Base-by-base conservation (phyloP, 176 grass and related monocot genomes). In the Rhynchospora pubera region DNA sequence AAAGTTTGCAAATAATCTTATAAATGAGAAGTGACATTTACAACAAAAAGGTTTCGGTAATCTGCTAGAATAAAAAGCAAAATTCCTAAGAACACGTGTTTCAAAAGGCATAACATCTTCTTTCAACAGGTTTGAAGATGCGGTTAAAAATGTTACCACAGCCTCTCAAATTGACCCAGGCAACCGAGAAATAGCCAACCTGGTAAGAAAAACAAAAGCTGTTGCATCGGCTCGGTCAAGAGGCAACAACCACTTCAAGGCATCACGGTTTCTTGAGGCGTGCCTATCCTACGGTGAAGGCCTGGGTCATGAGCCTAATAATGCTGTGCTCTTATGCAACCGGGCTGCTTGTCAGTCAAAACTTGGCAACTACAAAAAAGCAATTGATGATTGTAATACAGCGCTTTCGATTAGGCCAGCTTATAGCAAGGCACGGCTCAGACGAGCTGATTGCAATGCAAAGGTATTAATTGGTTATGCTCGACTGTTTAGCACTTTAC, bases 201-300 rank as follows among this genome's bases (percentile, higher is more conserved):
- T 95, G 79, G 72, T 82, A 51, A 86, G 84, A 83, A 51, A 84
- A 75, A 85, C 84, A 57, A 88, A 80, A 76, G 62, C 45, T 45
- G 90, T 91, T 69, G 87, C 89, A 77, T 75, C 90, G 56, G 92
- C 92, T 68, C 81, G 96, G 78, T 84, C 84, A 60, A 91, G 88
- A n/a, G 96, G 96, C 62, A 95, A 95, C 61, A 90, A 93, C 69
- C 89, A 91, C 53, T 99, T 99, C 93, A 87, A 89, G 87, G 87
- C 93, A 0, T 88, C 58, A 66, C 89, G 15, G 82, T 95, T 90
- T 83, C 89, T 86, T 6, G 96, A 93, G 86, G 96, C 92, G 14
- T 99, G 96, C 85, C 83, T 80, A 56, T 87, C 87, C 0, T 99
- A 99, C 30, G 87, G 86, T 15, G 91, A 95, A 75, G 96, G 91